These are phyloP conservation scores for Populus hybrid DNA, from an alignment of 441 rosid genomes.

Conservation along the genomic window DNA sequence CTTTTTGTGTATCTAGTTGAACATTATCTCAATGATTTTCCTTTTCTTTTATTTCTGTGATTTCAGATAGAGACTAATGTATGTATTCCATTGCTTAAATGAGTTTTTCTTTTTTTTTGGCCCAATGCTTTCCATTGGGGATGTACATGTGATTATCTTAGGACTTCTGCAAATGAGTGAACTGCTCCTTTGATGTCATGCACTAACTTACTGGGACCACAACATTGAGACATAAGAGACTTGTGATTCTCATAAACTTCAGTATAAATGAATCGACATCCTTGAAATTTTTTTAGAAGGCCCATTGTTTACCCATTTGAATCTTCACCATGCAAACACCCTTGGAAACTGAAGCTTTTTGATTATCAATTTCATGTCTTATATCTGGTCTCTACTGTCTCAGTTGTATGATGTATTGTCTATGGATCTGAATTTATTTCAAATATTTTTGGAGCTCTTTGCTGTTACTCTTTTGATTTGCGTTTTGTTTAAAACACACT, in stretches of 20 bases:
- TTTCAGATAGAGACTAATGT: constrained; percentile 4
- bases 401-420: background rate
- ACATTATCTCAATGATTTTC: background rate
- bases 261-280: background rate
- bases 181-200: background rate
- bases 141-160: background rate
- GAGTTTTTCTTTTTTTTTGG: background rate
- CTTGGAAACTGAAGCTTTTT: background rate
- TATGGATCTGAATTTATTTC: background rate
- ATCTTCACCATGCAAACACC: background rate
- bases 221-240: background rate
- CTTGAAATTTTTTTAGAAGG: background rate
- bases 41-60: background rate
- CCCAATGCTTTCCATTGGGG: background rate
- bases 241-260: background rate
- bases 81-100: background rate
- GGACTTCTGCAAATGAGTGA: background rate
- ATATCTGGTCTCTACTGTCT: background rate
- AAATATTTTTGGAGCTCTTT: background rate
- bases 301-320: background rate
- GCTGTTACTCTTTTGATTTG: constrained; percentile 2
- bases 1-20: background rate
- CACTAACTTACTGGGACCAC: background rate
- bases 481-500: constrained; percentile 18
- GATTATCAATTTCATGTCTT: background rate